Evolutionary conservation across 805 yeast species (phyloP).

Genomic region (Wickerhamiella shivajii): DNA sequence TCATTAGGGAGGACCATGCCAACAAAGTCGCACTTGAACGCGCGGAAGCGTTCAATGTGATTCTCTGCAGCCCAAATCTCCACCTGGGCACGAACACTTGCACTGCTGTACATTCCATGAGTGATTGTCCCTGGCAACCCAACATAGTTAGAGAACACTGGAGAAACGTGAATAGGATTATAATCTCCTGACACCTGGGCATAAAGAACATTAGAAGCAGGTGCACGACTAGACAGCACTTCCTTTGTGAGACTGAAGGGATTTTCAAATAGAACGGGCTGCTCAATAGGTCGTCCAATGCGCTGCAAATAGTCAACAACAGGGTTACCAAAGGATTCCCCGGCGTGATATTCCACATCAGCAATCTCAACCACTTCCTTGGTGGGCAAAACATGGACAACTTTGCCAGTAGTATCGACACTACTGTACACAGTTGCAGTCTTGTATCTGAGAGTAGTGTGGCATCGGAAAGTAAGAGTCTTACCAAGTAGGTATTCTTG

Average conservation of each 20-base stretch:
- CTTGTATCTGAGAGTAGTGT: conserved; percentile 72
- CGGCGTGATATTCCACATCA: conserved; percentile 74
- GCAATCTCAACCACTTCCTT: conserved; percentile 80
- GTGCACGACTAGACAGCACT: conserved; percentile 44
- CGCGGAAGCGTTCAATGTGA: conserved; percentile 89
- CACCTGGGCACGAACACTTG: conserved; percentile 84
- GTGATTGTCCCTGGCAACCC: conserved; percentile 94
- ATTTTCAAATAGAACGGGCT: conserved; percentile 80
- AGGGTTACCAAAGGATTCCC: conserved; percentile 91
- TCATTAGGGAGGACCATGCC: conserved; percentile 98
- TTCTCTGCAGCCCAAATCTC: conserved; percentile 98
- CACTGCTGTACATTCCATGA: conserved; percentile 98
- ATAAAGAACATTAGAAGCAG: conserved; percentile 90
- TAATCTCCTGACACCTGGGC: conserved; percentile 96
- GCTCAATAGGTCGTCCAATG: conserved; percentile 87
- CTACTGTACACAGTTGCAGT: conserved; percentile 59
- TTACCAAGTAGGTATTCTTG: conserved; percentile 59
- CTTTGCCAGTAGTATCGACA: conserved; percentile 73
- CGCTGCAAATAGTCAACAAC: conserved; percentile 86
- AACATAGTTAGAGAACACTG: conserved; percentile 88
- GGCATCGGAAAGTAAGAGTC: conserved; percentile 76
- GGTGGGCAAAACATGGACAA: conserved; percentile 77
- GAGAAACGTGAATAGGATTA: conserved; percentile 95
- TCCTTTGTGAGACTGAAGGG: conserved; percentile 66
- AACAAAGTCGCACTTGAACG: conserved; percentile 76